A percentile compares a stretch with the other conserved stretches of the same genome.
phyloP scores from a whole-genome alignment of 495 filamentous ascomycete genomes.

The Penicilliopsis zonata region DNA sequence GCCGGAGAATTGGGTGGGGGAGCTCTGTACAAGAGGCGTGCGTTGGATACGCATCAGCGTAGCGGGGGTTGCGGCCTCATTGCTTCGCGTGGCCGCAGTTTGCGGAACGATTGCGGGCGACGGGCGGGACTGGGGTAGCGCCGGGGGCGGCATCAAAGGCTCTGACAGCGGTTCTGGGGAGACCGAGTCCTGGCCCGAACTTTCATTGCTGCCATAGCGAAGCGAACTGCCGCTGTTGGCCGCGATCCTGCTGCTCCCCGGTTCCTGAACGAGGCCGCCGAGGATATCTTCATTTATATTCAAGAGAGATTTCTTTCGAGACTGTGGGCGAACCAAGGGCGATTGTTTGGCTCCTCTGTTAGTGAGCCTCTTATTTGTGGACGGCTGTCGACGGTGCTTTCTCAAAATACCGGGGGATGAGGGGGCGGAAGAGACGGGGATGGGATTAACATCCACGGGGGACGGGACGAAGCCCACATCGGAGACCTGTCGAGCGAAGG shows the following conservation, averaged over 20 bases:
- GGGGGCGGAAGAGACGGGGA: conserved; percentile 23
- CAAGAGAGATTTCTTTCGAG: conserved; percentile 45
- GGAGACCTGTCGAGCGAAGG: conserved; percentile 21
- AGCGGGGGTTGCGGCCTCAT: conserved; percentile 63
- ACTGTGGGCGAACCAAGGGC: conserved; percentile 70
- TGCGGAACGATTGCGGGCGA: conserved; percentile 42
- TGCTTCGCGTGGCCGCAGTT: conserved; percentile 16
- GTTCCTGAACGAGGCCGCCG: conserved; percentile 20
- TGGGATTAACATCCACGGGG: conserved; percentile 31
- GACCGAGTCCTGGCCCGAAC: conserved; percentile 55
- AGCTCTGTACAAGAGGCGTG: conserved; percentile 18
- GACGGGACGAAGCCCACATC: conserved; percentile 33
- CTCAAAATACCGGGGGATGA: conserved; percentile 21
- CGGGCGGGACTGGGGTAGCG: conserved; percentile 37
- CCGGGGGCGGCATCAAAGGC: conserved; percentile 60
- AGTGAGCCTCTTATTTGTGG: conserved; percentile 25
- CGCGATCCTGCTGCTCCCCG: conserved; percentile 16
- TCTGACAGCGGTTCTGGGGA: conserved; percentile 61
- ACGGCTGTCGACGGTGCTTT: conserved; percentile 29
- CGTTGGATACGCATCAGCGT: conserved; percentile 67
- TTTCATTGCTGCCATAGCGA: conserved; percentile 38
- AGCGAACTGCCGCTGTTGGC: conserved; percentile 24
- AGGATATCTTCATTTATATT: conserved; percentile 43
- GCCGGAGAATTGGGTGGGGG: conserved; percentile 14
- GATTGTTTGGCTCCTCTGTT: conserved; percentile 55